phyloP scores from a whole-genome alignment of 257 asterid species.

The Cynanchum wilfordii region DNA sequence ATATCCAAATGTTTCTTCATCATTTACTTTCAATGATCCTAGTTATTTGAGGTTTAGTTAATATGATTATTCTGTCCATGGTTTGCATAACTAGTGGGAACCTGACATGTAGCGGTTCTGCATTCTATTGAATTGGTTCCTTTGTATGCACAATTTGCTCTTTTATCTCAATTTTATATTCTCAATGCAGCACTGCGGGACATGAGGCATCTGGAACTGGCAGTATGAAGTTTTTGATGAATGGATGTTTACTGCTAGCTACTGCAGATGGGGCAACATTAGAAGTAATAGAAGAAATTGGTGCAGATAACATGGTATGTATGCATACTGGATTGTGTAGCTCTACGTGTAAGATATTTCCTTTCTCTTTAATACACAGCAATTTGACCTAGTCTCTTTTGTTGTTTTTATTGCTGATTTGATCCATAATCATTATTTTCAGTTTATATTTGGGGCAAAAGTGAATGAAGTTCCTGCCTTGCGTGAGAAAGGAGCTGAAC shows the following conservation, averaged over 20 bases:
- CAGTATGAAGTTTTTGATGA: conserved; percentile 52
- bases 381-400: background rate
- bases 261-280: conserved; percentile 49
- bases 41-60: background rate
- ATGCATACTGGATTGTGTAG: background rate
- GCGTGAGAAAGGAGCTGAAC: conserved; percentile 33
- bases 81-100: background rate
- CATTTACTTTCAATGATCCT: background rate
- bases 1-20: background rate
- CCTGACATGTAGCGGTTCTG: background rate
- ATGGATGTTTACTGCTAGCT: conserved; percentile 48
- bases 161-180: background rate
- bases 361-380: background rate
- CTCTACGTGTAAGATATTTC: background rate
- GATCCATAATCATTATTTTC: conserved; percentile 7
- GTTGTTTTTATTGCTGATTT: background rate
- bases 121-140: background rate
- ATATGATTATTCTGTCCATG: background rate
- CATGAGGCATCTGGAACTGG: conserved; percentile 60
- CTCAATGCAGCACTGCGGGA: conserved; percentile 43
- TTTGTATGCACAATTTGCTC: background rate
- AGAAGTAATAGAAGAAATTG: conserved; percentile 46
- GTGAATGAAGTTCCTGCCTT: conserved; percentile 36
- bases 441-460: conserved; percentile 50
- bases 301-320: conserved; percentile 49